phyloP scores from a whole-genome alignment of 2,329 filamentous ascomycete species.

The Venturia aucupariae region DNA sequence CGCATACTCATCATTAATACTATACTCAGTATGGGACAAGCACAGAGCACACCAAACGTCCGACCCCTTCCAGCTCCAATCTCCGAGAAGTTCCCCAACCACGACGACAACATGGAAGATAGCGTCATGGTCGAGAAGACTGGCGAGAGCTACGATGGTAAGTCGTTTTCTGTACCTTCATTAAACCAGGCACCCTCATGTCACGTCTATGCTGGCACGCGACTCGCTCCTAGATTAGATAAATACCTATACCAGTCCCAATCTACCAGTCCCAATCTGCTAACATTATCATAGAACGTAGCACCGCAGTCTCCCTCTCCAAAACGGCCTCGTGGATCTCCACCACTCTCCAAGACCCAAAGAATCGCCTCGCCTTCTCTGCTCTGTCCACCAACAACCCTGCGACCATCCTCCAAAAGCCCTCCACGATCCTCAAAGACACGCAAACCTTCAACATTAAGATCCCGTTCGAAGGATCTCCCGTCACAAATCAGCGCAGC shows the following conservation, averaged over 20 bases:
- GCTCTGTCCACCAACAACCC: conserved; percentile 62
- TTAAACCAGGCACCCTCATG: background rate
- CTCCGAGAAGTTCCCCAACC: background rate
- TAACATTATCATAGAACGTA: background rate
- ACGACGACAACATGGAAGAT: conserved; percentile 9
- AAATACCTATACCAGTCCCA: too few species aligned
- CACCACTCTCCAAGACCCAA: conserved; percentile 13
- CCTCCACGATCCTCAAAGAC: conserved; percentile 54
- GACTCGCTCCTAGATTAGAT: too few species aligned
- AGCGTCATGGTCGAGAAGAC: conserved; percentile 13
- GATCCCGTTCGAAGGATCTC: conserved; percentile 71
- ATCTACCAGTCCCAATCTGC: background rate
- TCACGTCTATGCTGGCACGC: too few species aligned
- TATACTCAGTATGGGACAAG: conserved; percentile 1
- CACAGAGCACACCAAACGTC: conserved; percentile 2
- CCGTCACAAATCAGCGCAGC: conserved; percentile 74
- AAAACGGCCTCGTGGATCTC: conserved; percentile 12
- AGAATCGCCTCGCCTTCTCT: conserved; percentile 64
- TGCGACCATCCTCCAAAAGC: conserved; percentile 55
- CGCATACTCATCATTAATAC: background rate
- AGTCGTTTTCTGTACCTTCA: background rate
- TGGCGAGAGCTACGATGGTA: conserved; percentile 10
- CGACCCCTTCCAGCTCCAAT: background rate
- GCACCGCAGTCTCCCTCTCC: conserved; percentile 10
- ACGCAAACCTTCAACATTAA: conserved; percentile 75